Evolutionary conservation across 129 eudicot species (phyloP).

Genomic region (Daucus carota): DH1_v3.0 NC_030388.2:19032001-19032500

Average conservation of each 20-base stretch:
- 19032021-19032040: neutral
- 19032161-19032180: neutral
- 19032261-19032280: conserved; percentile 12
- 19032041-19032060: neutral
- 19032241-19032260: conserved; percentile 1
- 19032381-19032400: conserved; percentile 14
- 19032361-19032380: neutral
- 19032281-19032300: conserved; percentile 7
- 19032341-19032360: conserved; percentile 20
- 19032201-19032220: neutral
- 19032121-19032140: conserved; percentile 4
- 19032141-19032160: neutral
- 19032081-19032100: neutral
- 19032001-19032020: neutral
- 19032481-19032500: conserved; percentile 22
- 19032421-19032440: conserved; percentile 17
- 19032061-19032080: neutral
- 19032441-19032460: conserved; percentile 9
- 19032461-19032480: conserved; percentile 22
- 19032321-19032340: conserved; percentile 20
- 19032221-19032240: conserved; percentile 15
- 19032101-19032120: neutral
- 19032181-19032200: neutral
- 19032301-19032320: conserved; percentile 21
- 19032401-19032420: conserved; percentile 11